Evolutionary conservation across 352 stramenopile species (phyloP), one percentile per base, ranked within the genome.

Genomic region (Globisporangium mamillatum): DNA sequence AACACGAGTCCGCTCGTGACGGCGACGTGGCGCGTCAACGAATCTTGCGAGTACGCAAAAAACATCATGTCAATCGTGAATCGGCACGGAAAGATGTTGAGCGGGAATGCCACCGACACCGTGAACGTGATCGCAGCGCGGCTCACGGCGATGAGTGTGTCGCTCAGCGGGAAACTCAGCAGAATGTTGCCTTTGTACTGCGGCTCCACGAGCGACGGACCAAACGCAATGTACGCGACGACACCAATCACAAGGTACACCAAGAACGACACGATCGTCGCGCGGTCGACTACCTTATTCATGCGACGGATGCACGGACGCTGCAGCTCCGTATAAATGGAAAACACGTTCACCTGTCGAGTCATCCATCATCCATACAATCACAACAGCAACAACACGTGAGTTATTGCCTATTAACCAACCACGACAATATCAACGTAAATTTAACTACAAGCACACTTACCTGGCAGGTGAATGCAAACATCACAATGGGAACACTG

Each of bases 21-120:
- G 2, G 74, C 70, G 10, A 92, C 77, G 72, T 93, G 87, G 53
- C 87, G 84, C n/a, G 68, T 52, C 38, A 68, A 65, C 64, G 87
- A 94, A 59, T 93, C 87, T 60, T 88, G 79, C 24, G 87, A 81
- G 66, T 86, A 76, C 1, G 87, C 84, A 56, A 95, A 95, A 68
- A 92, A 95, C 87, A 95, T 93, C 85, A 95, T 93, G 69, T 95
- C 85, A 67, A 95, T 86, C 5, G 82, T 93, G 66, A 95, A 95
- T 24, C 87, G 82, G 64, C 87, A 95, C 52, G 87, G 87, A 56
- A 95, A 95, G 59, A 95, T 95, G 72, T 95, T 95, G 67, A 95
- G 78, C 63, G 87, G 87, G 71, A 93, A 95, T 4, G 87, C 87
- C 24, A 95, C 87, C 2, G 85, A 77, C 32, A 95, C 84, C 0